Conservation (phyloP, 1,284 basidiomycete genomes). For the Ganoderma sp. region DNA sequence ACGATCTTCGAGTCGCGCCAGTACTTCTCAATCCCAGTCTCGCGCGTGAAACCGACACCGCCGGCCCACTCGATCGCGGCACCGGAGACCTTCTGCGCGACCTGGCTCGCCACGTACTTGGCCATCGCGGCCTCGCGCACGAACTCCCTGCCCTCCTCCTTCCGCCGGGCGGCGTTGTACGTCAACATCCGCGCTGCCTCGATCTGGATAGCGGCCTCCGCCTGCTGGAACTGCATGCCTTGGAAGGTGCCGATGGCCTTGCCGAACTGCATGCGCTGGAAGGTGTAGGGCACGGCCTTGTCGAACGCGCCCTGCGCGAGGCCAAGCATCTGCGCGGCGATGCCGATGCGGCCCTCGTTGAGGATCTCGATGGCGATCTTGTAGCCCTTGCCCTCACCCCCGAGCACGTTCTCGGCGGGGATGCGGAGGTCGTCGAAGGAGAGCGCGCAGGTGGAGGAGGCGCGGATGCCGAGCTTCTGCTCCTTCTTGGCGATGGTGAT, state of each 20-base stretch:
- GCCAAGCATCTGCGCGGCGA: slow-evolving; percentile 96
- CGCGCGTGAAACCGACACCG: slow-evolving; percentile 93
- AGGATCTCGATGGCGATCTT: slow-evolving; percentile 99
- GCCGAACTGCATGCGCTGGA: slow-evolving; percentile 93
- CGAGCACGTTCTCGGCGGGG: slow-evolving; percentile 93
- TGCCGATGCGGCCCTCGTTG: slow-evolving; percentile 98
- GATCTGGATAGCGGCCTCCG: slow-evolving; percentile 87
- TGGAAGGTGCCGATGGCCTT: slow-evolving; percentile 93
- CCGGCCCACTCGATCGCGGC: slow-evolving; percentile 97
- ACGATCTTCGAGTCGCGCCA: slow-evolving; percentile 97
- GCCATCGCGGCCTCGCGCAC: slow-evolving; percentile 97
- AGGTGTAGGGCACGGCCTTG: slow-evolving; percentile 91
- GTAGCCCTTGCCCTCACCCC: slow-evolving; percentile 94
- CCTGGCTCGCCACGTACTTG: slow-evolving; percentile 87
- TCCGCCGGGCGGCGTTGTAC: slow-evolving; percentile 94
- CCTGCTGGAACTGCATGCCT: slow-evolving; percentile 96
- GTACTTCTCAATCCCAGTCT: slow-evolving; percentile 93
- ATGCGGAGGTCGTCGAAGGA: slow-evolving; percentile 96
- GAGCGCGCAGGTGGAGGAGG: slow-evolving; percentile 96
- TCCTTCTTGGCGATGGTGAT: slow-evolving; percentile 99
- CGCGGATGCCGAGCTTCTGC: slow-evolving; percentile 96
- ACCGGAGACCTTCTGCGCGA: slow-evolving; percentile 90
- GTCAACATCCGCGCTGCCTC: slow-evolving; percentile 93
- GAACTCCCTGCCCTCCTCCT: slow-evolving; percentile 90
- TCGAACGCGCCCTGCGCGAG: slow-evolving; percentile 97